A percentile compares a stretch with the other conserved stretches of the same genome.
These are phyloP conservation scores for Friedmanniomyces endolithicus DNA, from an alignment of 495 filamentous ascomycete genomes.

Conservation along the genomic window DNA sequence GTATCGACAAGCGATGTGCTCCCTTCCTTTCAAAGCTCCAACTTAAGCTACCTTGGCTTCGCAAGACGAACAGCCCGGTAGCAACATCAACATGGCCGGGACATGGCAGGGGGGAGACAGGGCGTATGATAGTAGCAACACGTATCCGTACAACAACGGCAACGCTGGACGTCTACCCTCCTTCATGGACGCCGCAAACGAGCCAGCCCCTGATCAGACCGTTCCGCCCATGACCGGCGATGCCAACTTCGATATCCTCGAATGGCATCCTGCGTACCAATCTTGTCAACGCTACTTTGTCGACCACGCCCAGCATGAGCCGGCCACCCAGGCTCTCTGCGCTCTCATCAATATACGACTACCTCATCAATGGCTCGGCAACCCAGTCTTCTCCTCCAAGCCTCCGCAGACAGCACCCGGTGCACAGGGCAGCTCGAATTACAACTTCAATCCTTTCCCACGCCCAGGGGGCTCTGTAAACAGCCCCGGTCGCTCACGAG, in stretches of 20 bases:
- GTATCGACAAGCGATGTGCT: no score
- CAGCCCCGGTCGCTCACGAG: constrained; percentile 9
- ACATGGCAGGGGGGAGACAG: not conserved
- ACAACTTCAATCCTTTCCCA: constrained; percentile 12
- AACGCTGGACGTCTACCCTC: not conserved
- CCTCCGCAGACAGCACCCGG: constrained; percentile 25
- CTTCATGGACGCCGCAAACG: constrained; percentile 7
- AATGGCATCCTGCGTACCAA: constrained; percentile 88
- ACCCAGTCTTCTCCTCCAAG: constrained; percentile 28
- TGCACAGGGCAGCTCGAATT: constrained; percentile 6
- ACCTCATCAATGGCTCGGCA: constrained; percentile 47
- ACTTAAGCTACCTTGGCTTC: no score
- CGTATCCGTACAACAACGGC: not conserved
- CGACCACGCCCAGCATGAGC: constrained; percentile 78
- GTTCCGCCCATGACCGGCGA: constrained; percentile 18
- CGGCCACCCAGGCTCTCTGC: constrained; percentile 72
- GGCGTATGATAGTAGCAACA: not conserved
- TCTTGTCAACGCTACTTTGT: constrained; percentile 88
- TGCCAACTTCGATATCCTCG: constrained; percentile 65
- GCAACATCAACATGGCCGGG: not conserved
- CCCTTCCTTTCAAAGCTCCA: no score
- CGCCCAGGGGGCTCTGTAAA: constrained; percentile 19
- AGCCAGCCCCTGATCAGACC: not conserved
- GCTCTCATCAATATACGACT: constrained; percentile 80
- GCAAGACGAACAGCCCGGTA: not conserved